Evolutionary conservation across 768 basidiomycete genomes (phyloP).

Genomic region (Hygrocybe coccinea): DNA sequence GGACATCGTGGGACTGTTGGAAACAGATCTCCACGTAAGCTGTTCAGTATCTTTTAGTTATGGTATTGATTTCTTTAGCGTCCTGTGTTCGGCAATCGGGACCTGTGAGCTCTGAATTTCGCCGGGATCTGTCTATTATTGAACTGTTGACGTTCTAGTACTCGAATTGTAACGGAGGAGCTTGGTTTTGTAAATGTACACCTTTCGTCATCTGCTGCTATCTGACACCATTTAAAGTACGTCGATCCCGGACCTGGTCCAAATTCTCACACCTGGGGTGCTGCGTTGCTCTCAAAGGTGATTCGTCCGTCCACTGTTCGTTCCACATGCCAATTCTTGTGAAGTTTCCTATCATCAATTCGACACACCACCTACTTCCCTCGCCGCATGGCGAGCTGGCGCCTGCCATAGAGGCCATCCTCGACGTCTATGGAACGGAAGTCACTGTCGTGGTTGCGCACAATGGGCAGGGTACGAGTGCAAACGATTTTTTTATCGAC

Average conservation of each 20-base stretch:
- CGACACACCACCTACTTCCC: constrained; percentile 81
- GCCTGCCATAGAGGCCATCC: constrained; percentile 81
- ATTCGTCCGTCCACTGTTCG: neutral
- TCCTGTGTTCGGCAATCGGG: constrained; percentile 77
- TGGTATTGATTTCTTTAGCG: constrained; percentile 35
- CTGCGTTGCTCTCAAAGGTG: constrained; percentile 74
- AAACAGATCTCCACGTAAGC: constrained; percentile 81
- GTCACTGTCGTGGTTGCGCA: constrained; percentile 85
- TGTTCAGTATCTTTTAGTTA: constrained; percentile 1
- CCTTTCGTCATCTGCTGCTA: neutral
- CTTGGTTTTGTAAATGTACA: constrained; percentile 66
- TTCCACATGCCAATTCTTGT: neutral
- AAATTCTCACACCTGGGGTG: constrained; percentile 87
- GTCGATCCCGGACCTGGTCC: constrained; percentile 88
- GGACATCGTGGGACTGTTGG: constrained; percentile 79
- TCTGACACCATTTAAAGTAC: constrained; percentile 43
- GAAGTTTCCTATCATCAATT: constrained; percentile 84
- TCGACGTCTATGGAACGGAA: constrained; percentile 73
- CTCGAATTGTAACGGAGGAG: constrained; percentile 71
- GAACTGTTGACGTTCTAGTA: constrained; percentile 39
- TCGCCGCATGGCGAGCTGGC: constrained; percentile 84
- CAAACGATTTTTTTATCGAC: neutral
- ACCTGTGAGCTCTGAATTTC: constrained; percentile 47
- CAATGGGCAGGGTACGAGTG: constrained; percentile 73
- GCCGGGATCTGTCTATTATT: neutral